Evolutionary conservation across 2,329 filamentous ascomycete species (phyloP).

Genomic region (Diplodia sapinea): DNA sequence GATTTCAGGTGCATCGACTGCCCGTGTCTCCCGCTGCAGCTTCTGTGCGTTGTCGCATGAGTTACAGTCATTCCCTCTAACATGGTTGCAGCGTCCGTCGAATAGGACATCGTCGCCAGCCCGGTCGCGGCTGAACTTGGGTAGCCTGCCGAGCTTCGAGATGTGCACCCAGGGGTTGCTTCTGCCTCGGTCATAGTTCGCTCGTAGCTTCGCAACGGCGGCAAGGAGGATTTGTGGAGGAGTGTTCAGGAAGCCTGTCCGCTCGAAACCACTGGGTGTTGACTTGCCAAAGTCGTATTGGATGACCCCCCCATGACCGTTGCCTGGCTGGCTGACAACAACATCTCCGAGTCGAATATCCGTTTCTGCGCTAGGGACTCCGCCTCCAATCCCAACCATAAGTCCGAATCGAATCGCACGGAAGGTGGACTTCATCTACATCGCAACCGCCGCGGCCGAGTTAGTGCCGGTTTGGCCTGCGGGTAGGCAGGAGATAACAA

Average conservation of each 20-base stretch:
- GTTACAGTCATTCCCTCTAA: slow-evolving; percentile 31
- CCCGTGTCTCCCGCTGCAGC: slow-evolving; percentile 29
- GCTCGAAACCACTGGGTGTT: slow-evolving; percentile 33
- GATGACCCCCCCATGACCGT: slow-evolving; percentile 34
- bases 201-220: slow-evolving; percentile 32
- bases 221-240: slow-evolving; percentile 32
- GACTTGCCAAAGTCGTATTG: slow-evolving; percentile 38
- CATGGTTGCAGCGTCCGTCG: slow-evolving; percentile 35
- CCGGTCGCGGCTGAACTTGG: slow-evolving; percentile 31
- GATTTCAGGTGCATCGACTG: slow-evolving; percentile 23
- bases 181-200: slow-evolving; percentile 26
- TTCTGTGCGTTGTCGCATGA: slow-evolving; percentile 31
- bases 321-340: slow-evolving; percentile 38
- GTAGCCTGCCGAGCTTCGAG: slow-evolving; percentile 25
- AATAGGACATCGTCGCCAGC: slow-evolving; percentile 35
- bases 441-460: slow-evolving; percentile 43
- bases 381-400: slow-evolving; percentile 54
- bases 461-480: slow-evolving; percentile 44
- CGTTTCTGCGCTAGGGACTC: slow-evolving; percentile 35
- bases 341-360: slow-evolving; percentile 40
- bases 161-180: slow-evolving; percentile 28
- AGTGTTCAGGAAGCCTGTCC: slow-evolving; percentile 32
- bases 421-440: slow-evolving; percentile 43
- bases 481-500: slow-evolving; percentile 44
- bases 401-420: slow-evolving; percentile 46